Percentiles rank a stretch among this genome's conserved stretches.
Evolutionary conservation across 805 yeast species (phyloP).

Genomic region (Candida odintsovae): DNA sequence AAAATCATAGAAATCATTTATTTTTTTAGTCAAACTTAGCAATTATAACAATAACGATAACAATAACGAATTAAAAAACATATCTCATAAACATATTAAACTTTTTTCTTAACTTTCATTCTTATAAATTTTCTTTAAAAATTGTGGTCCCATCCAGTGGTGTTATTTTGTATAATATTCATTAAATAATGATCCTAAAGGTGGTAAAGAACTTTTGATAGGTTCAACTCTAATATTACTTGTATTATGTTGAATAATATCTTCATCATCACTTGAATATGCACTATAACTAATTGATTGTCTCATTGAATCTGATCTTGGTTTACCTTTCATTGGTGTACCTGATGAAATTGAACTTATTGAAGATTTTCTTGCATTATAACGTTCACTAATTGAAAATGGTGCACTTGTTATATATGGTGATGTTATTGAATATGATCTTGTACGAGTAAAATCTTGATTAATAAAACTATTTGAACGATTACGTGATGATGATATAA

Average conservation of each 20-base stretch:
- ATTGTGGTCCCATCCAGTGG: neutral
- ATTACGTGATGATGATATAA: constrained; percentile 1
- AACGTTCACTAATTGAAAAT: constrained; percentile 10
- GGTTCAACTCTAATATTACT: constrained; percentile 15
- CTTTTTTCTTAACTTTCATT: too few species aligned
- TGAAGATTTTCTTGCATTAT: constrained; percentile 11
- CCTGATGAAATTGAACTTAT: constrained; percentile 3
- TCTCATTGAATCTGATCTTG: constrained; percentile 14
- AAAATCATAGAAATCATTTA: too few species aligned
- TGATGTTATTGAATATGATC: constrained; percentile 10
- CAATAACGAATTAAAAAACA: neutral
- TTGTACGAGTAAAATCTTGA: constrained; percentile 10
- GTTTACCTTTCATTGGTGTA: constrained; percentile 6
- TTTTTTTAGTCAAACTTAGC: too few species aligned
- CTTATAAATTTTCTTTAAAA: too few species aligned
- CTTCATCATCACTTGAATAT: constrained; percentile 6
- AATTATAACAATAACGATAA: neutral
- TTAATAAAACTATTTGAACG: neutral
- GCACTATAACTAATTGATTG: constrained; percentile 1
- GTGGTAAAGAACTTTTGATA: constrained; percentile 9
- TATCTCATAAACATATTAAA: neutral
- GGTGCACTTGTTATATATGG: constrained; percentile 13
- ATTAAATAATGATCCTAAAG: constrained; percentile 15
- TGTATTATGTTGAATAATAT: constrained; percentile 9
- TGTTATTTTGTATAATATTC: constrained; percentile 13